Evolutionary conservation across 495 filamentous ascomycete genomes (phyloP).

Genomic region (Penicillium bovifimosum): DNA sequence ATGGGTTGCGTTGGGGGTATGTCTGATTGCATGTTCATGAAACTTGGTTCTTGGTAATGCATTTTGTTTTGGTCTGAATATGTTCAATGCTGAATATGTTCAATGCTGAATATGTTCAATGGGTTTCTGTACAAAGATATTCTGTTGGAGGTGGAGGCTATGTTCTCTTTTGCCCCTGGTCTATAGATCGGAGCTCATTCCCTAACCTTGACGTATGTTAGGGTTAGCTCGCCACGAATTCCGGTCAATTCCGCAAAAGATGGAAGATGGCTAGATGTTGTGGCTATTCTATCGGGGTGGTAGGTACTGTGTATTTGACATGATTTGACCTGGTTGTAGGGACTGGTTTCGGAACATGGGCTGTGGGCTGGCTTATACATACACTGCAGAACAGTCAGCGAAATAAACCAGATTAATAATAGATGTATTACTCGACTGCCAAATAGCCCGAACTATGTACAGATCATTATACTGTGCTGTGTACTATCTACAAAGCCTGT

Average conservation of each 20-base stretch:
- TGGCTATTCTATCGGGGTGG: background rate
- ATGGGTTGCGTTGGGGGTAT: constrained; percentile 4
- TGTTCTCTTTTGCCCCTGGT: background rate
- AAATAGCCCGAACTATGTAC: background rate
- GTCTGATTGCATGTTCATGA: background rate
- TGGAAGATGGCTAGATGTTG: background rate
- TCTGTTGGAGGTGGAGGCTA: background rate
- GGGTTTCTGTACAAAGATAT: background rate
- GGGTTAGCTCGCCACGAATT: constrained; percentile 6
- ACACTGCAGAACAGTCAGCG: too few relatives aligned
- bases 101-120: too few relatives aligned
- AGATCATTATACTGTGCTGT: background rate
- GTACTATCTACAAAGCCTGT: constrained; percentile 12
- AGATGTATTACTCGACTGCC: background rate
- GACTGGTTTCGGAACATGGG: too few relatives aligned
- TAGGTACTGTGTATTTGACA: too few relatives aligned
- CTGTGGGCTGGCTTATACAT: background rate
- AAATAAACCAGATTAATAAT: too few relatives aligned
- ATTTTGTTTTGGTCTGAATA: too few relatives aligned
- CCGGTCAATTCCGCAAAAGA: constrained; percentile 5
- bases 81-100: too few relatives aligned
- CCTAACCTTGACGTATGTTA: constrained; percentile 21
- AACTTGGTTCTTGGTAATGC: background rate
- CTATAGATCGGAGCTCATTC: constrained; percentile 7
- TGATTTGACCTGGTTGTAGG: background rate